Percentiles rank a stretch among this genome's conserved stretches.
Conservation (phyloP, 2,329 filamentous ascomycete species). For the Phyllosticta ampelicida region DNA sequence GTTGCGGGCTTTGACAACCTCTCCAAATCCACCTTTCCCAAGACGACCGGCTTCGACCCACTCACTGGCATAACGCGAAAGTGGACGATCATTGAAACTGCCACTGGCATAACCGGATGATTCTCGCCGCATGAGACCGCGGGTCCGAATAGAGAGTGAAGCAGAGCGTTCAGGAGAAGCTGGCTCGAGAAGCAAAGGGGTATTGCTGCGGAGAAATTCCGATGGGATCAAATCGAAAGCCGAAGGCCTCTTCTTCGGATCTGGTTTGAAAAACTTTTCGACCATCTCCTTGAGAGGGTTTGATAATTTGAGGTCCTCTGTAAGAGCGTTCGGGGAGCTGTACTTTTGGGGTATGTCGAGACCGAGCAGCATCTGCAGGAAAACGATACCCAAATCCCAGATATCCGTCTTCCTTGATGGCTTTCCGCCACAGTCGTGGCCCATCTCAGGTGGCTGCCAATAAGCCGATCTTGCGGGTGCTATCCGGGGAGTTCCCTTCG, state of each 20-base stretch:
- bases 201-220: constrained; percentile 43
- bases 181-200: constrained; percentile 29
- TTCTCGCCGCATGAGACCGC: constrained; percentile 25
- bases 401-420: constrained; percentile 71
- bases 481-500: constrained; percentile 39
- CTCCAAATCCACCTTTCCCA: constrained; percentile 89
- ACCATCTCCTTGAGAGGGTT: constrained; percentile 69
- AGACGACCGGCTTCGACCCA: constrained; percentile 83
- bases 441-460: constrained; percentile 73
- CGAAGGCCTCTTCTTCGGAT: constrained; percentile 72
- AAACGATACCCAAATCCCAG: constrained; percentile 87
- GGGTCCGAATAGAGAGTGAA: constrained; percentile 11
- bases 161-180: constrained; percentile 18
- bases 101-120: constrained; percentile 23
- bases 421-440: constrained; percentile 41
- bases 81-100: constrained; percentile 23
- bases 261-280: constrained; percentile 70
- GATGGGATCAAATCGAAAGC: constrained; percentile 62
- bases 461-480: constrained; percentile 62
- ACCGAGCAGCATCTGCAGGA: constrained; percentile 91
- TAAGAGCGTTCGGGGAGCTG: constrained; percentile 64
- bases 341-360: constrained; percentile 65
- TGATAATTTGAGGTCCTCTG: constrained; percentile 61
- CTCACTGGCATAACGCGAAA: constrained; percentile 75
- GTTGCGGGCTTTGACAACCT: constrained; percentile 90